Evolutionary conservation across 805 yeast species (phyloP).

Genomic region (Komagataella kurtzmanii): DNA sequence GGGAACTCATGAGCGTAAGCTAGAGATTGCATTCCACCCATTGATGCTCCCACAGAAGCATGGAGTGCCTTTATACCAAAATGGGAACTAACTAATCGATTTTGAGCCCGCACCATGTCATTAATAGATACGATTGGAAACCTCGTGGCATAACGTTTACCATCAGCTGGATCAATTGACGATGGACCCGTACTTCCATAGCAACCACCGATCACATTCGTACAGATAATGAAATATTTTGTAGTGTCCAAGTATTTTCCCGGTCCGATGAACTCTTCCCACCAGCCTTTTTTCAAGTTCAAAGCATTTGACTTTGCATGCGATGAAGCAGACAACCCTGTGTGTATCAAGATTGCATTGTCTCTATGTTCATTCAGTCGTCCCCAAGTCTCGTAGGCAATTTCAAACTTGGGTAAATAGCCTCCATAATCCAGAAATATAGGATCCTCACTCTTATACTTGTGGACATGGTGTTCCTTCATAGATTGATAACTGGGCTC

Average conservation of each 20-base stretch:
- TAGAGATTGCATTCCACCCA: constrained; percentile 98
- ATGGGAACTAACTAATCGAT: constrained; percentile 46
- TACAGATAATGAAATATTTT: constrained; percentile 72
- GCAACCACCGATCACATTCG: constrained; percentile 90
- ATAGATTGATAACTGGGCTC: constrained; percentile 75
- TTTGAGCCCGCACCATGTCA: constrained; percentile 88
- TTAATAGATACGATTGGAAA: constrained; percentile 78
- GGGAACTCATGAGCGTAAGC: constrained; percentile 82
- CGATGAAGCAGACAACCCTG: constrained; percentile 87
- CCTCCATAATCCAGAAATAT: constrained; percentile 77
- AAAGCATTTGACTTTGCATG: constrained; percentile 75
- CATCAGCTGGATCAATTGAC: constrained; percentile 57
- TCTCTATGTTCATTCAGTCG: constrained; percentile 42
- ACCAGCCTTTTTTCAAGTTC: constrained; percentile 78
- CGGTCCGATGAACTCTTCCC: constrained; percentile 91
- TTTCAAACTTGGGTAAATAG: constrained; percentile 50
- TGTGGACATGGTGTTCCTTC: constrained; percentile 49
- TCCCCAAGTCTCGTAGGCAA: constrained; percentile 97
- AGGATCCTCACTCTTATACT: constrained; percentile 41
- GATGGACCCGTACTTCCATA: constrained; percentile 94
- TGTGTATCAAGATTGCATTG: constrained; percentile 72
- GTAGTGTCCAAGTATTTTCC: constrained; percentile 68
- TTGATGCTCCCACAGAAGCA: constrained; percentile 82
- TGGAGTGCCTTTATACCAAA: constrained; percentile 52
- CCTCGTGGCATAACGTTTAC: constrained; percentile 63